Evolutionary conservation across 495 filamentous ascomycete genomes (phyloP).

Genomic region (Penicillium steckii): DNA sequence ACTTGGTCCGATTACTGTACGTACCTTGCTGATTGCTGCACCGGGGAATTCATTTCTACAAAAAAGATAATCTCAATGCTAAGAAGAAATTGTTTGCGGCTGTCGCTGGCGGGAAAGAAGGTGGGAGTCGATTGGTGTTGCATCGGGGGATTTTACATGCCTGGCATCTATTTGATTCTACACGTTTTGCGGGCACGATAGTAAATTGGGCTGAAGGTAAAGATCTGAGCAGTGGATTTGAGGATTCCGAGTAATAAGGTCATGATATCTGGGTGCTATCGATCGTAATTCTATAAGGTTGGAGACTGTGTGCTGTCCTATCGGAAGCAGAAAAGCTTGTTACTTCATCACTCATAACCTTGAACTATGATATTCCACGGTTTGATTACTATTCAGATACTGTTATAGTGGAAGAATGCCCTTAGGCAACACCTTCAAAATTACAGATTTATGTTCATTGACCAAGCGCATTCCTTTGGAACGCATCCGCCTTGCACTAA

Average conservation of each 20-base stretch:
- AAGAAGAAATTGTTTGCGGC: conserved; percentile 1
- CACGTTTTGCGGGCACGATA: not conserved
- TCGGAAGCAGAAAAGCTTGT: no score
- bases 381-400: no score
- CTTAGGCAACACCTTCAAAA: no score
- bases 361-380: no score
- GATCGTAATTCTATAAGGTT: not conserved
- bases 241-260: not conserved
- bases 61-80: not conserved
- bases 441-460: no score
- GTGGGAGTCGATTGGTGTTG: conserved; percentile 8
- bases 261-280: not conserved
- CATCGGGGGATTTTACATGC: conserved; percentile 5
- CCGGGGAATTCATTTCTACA: not conserved
- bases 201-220: conserved; percentile 1
- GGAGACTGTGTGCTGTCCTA: no score
- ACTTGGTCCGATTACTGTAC: not conserved
- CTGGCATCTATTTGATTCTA: conserved; percentile 5
- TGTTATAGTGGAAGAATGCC: no score
- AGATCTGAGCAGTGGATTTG: not conserved
- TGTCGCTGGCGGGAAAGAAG: conserved; percentile 1
- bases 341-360: no score
- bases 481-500: no score
- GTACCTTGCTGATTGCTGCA: conserved; percentile 7
- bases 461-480: no score